Evolutionary conservation across 1,139 yeast species (phyloP), one percentile per base, ranked within the genome.

Genomic region (Yamadazyma friedrichii): DNA sequence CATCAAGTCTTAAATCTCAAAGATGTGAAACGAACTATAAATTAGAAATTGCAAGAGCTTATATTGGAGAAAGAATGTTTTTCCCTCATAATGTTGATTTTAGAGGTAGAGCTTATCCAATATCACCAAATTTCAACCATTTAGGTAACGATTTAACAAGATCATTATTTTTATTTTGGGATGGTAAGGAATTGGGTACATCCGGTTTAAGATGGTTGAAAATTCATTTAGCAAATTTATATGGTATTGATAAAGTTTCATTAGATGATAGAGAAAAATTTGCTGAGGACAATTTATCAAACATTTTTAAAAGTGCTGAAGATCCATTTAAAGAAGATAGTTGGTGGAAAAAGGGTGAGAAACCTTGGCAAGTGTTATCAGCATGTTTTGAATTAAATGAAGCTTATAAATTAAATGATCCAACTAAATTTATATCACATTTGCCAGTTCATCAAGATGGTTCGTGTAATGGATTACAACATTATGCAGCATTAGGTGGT

Each of bases 401-500:
- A 42, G 98, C 98, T 1, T 64, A 78, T 52, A 72, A 81, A 46
- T 65, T 82, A 45, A 78, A 74, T 6, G 88, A 88, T 51, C 98
- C 98, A 2, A 75, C 82, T 5, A 76, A 82, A 48, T 89, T 64
- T 55, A 65, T 84, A 17, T 85, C 95, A 2, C 88, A 86, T 54
- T 78, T 88, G 47, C 97, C 98, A 1, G 88, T 93, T 12, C 98
- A 93, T 61, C 97, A 89, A 65, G 98, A 93, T 65, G 98, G 98
- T 52, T 88, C 98, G 0, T 93, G 98, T 67, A 93, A 93, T 59
- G 98, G 98, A 6, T 73, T 93, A 44, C 98, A 93, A 62, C 98
- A 93, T 65, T 93, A 93, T 65, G 98, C 98, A 12, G 98, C 98
- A 0, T 74, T 93, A 33, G 98, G 98, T 54, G 97, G 98, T 63